A percentile compares a stretch with the other conserved stretches of the same genome.
Evolutionary conservation across 2,329 filamentous ascomycete species (phyloP).

Genomic region (Myriosclerotinia duriaeana): DNA sequence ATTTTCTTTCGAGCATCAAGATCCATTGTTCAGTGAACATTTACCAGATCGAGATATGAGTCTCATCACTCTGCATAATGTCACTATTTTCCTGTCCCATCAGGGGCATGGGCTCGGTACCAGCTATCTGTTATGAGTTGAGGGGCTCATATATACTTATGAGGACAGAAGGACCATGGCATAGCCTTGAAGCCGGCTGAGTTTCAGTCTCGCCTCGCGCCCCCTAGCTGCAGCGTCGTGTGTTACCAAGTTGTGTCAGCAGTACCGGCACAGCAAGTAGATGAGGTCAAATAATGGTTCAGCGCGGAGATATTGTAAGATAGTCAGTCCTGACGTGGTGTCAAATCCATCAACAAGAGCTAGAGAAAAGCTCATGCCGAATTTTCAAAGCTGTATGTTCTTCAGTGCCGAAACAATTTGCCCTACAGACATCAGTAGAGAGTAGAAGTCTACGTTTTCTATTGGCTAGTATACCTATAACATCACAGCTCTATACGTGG

Average conservation of each 20-base stretch:
- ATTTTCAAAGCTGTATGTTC: neutral
- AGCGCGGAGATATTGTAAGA: neutral
- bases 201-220: conserved; percentile 19
- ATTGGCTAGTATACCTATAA: conserved; percentile 13
- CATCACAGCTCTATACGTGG: neutral
- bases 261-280: neutral
- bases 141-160: neutral
- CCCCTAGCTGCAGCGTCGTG: conserved; percentile 11
- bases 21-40: conserved; percentile 23
- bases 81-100: neutral
- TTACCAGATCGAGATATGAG: conserved; percentile 8
- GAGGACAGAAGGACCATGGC: neutral
- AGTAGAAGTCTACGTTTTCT: neutral
- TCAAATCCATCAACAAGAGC: neutral
- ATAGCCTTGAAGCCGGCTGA: conserved; percentile 14
- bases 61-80: conserved; percentile 3
- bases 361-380: neutral
- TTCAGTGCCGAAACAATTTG: neutral
- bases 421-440: neutral
- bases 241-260: conserved; percentile 3
- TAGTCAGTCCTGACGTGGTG: neutral
- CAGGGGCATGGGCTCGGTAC: neutral
- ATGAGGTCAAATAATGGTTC: neutral
- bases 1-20: conserved; percentile 1
- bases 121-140: conserved; percentile 3